Base-by-base conservation (phyloP, 176 grass and related monocot genomes). In the Stipa capillata region DNA sequence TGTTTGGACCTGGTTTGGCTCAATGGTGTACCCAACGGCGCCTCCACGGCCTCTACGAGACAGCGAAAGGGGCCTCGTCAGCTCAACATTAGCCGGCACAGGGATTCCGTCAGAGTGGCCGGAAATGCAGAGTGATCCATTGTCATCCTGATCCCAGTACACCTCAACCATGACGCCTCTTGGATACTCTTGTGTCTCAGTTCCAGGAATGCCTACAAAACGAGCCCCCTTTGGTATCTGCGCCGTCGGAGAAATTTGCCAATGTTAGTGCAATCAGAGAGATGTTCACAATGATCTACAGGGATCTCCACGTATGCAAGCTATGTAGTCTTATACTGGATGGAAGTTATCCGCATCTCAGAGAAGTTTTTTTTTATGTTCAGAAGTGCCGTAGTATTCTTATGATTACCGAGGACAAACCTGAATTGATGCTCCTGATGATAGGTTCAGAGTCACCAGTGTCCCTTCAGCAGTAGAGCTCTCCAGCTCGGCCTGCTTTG, bases 111-210 rank as follows among this genome's bases (percentile, higher is more conserved):
- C 62, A 7, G 90, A 93, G 84, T 99, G 96, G 6, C 92, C 96
- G 13, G 88, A 92, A 66, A 95, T 85, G 84, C 92, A 99, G 41
- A 99, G 92, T 14, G 83, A 85, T 27, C 96, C 96, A 6, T 68
- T 86, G 25, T 99, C 90, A 44, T 99, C 92, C 73, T 94, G 85
- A 25, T 95, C 92, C 96, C 96, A 99, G 81, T 81, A 93, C 20
- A 99, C 92, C 47, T 99, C 96, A 53, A 95, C 96, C 96, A 99
- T 94, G 43, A 89, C 35, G 8, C 96, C 96, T 78, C 96, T 93
- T 37, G 92, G 92, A 73, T 99, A 60, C 59, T 95, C 92, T 9
- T 82, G 56, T 23, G 92, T 89, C 70, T 93, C 96, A 3, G 92
- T 93, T 41, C 92, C 96, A 33, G 96, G 96, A 86, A 99, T 99